Evolutionary conservation across 2,329 filamentous ascomycete species (phyloP).

Genomic region (Talaromyces albobiverticillius): DNA sequence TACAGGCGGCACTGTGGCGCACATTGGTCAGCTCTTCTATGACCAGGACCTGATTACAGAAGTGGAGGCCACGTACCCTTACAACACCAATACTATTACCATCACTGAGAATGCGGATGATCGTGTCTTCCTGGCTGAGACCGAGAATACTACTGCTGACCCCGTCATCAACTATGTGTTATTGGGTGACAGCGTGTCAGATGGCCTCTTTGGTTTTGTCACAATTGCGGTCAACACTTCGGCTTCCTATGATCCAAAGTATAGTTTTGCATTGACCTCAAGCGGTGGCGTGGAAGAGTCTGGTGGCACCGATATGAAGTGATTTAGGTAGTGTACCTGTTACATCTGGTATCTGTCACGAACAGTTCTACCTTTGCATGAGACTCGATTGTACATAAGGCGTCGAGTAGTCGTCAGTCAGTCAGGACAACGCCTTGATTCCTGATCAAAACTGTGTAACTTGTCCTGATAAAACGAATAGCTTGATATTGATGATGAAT

Average conservation of each 20-base stretch:
- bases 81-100: conserved; percentile 21
- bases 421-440: no score
- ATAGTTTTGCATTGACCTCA: conserved; percentile 12
- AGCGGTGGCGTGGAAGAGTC: conserved; percentile 11
- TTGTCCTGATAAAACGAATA: no score
- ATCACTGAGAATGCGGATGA: conserved; percentile 42
- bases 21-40: conserved; percentile 63
- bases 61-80: conserved; percentile 47
- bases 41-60: conserved; percentile 53
- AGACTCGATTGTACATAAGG: no score
- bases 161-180: conserved; percentile 55
- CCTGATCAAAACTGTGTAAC: no score
- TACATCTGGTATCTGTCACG: no score
- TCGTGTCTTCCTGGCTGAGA: conserved; percentile 44
- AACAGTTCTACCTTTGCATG: no score
- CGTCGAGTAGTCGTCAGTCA: no score
- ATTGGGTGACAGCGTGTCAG: conserved; percentile 49
- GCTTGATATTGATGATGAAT: no score
- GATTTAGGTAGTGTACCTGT: no score
- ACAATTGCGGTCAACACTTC: conserved; percentile 16
- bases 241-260: conserved; percentile 12
- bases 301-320: no score
- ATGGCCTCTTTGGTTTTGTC: conserved; percentile 32
- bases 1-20: conserved; percentile 49
- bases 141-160: conserved; percentile 47